Evolutionary conservation across 352 stramenopile species (phyloP), one percentile per base, ranked within the genome.

Genomic region (Thalassiosira livingstoniorum): DNA sequence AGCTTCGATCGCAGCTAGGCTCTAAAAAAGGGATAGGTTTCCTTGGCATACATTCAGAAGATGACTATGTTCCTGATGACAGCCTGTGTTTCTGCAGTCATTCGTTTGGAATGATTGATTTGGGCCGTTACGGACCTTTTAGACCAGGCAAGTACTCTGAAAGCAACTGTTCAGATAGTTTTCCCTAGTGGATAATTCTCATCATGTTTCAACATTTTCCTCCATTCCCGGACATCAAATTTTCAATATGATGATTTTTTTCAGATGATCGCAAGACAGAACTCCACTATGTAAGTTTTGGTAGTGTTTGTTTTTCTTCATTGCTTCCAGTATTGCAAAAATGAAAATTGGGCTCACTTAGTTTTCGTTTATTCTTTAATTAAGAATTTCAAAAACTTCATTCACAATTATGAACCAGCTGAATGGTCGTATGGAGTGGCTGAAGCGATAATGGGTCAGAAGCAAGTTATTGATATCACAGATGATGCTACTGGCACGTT

Each of bases 401-500:
- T 93, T 53, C 89, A 84, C 75, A 69, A 83, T n/a, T 82, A 78
- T 66, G 80, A 88, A 45, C 80, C 81, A 29, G 73, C 64, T 23
- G 80, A 85, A 60, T 91, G 85, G 87, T 80, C 75, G 29, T 91
- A 89, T 72, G 78, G 57, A n/a, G 68, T 86, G 23, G 27, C 57
- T 10, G 82, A 66, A 15, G 39, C 88, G 37, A 63, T 87, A 23
- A 23, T 74, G 29, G 60, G 65, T 11, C 21, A 77, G 47, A 67
- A 69, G n/a, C 78, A 91, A 74, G 73, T 90, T 5, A 64, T 91
- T 25, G 88, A 94, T 64, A 91, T 94, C 29, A 93, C 90, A 29
- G 83, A 91, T 77, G 88, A 94, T 64, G 15, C 60, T 1, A 93
- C 90, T 2, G 90, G 90, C 32, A 63, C 87, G 45, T 43, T 90